Base-by-base conservation (phyloP, 75 land plant genomes). In the Pseudotsuga menziesii region DNA sequence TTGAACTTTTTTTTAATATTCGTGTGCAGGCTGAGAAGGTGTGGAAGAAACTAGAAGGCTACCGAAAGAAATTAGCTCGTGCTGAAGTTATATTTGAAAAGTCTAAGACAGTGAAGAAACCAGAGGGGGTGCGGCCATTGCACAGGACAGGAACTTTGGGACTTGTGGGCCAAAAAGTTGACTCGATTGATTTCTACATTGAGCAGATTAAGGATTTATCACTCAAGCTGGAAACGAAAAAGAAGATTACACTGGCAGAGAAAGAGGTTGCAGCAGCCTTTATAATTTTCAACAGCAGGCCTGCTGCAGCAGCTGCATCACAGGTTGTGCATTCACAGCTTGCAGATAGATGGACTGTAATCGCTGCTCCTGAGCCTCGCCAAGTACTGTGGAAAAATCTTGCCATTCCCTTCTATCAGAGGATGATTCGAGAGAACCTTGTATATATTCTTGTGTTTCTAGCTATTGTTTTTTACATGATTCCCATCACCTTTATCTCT, bases 361-460 rank as follows among this genome's bases (percentile, higher is more conserved):
- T 54, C 11, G 86, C 91, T 35, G 99, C 99, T 64, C 97, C 99
- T 7, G 98, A 96, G 76, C 85, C 99, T 13, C 81, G 99, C 12
- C 86, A 91, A 64, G 69, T 96, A 11, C 19, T 92, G 13, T 92
- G 98, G 98, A 73, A 36, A 3, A 96, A 94, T 74, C 80, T 92
- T 20, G n/a, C 76, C 0, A 89, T 82, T 59, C 73, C 81, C 4
- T 85, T 84, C 54, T 86, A 82, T 41, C 67, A 76, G 57, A 81
- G 99, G 71, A 60, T 82, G 66, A 76, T 84, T 9, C 77, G 99
- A 29, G 82, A 88, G 48, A 80, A 75, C 57, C 54, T 80, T 4
- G 83, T 96, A 23, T 92, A 94, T 70, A 54, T 62, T 41, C 62
- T 94, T 57, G 97, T 94, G 57, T 81, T 83, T 36, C 58, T 96